These are phyloP conservation scores for Nectriaceae sp. DNA, from an alignment of 2,329 filamentous ascomycete species.

Conservation along the genomic window DNA sequence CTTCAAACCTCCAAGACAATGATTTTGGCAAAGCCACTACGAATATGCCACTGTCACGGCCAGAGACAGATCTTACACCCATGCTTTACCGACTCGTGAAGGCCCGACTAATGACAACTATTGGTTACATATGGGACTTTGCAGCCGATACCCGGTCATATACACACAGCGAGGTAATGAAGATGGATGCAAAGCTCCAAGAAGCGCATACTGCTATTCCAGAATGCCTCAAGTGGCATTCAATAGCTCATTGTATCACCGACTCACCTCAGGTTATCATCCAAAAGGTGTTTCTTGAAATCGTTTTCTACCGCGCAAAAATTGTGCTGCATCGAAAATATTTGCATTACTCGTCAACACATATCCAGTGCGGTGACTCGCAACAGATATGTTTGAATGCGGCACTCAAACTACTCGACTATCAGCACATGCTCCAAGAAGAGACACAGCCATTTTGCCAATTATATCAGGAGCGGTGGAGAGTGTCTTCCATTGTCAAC, in stretches of 20 bases:
- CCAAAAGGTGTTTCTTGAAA: slow-evolving; percentile 41
- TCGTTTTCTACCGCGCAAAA: slow-evolving; percentile 43
- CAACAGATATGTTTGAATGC: slow-evolving; percentile 2
- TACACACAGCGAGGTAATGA: slow-evolving; percentile 32
- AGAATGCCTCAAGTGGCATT: slow-evolving; percentile 34
- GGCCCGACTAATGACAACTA: slow-evolving; percentile 23
- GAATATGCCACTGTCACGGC: slow-evolving; percentile 37
- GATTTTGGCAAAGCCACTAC: slow-evolving; percentile 41
- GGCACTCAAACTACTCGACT: slow-evolving; percentile 6
- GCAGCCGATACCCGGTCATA: not conserved
- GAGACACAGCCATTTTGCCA: slow-evolving; percentile 8
- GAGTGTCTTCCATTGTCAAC: slow-evolving; percentile 7
- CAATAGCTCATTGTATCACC: slow-evolving; percentile 40
- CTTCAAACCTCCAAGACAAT: slow-evolving; percentile 44
- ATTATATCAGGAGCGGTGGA: slow-evolving; percentile 11
- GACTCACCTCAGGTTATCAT: slow-evolving; percentile 41
- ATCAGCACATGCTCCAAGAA: slow-evolving; percentile 9
- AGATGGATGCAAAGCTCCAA: slow-evolving; percentile 38
- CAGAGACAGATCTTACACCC: slow-evolving; percentile 30
- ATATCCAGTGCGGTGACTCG: not conserved
- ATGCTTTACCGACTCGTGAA: slow-evolving; percentile 28
- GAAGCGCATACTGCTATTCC: slow-evolving; percentile 34
- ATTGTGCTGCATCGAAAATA: slow-evolving; percentile 45
- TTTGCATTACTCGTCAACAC: not conserved
- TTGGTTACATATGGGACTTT: slow-evolving; percentile 24